Evolutionary conservation across 352 stramenopile species (phyloP).

Genomic region (Globisporangium mamillatum): DNA sequence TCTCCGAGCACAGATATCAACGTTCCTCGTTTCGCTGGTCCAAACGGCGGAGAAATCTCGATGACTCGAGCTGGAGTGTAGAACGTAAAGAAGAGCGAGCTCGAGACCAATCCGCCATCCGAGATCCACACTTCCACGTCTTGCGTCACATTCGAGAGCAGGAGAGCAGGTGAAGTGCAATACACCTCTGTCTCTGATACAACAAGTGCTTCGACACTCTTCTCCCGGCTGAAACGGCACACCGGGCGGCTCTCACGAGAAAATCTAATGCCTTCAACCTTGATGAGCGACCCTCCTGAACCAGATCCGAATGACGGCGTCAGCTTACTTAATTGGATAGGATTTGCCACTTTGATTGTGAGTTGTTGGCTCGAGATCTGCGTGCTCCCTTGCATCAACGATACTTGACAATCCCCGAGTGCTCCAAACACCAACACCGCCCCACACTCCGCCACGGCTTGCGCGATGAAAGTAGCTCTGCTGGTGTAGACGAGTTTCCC

Average conservation of each 20-base stretch:
- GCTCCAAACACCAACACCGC: slow-evolving; percentile 1
- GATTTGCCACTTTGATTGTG: slow-evolving; percentile 12
- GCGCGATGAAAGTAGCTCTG: slow-evolving; percentile 15
- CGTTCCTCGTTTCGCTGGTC: slow-evolving; percentile 31
- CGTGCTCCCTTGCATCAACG: slow-evolving; percentile 21
- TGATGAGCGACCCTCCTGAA: slow-evolving; percentile 30
- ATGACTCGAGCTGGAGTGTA: slow-evolving; percentile 19
- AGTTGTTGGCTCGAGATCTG: slow-evolving; percentile 29
- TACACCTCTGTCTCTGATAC: slow-evolving; percentile 21
- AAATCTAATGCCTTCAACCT: slow-evolving; percentile 33
- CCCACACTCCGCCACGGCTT: slow-evolving; percentile 27
- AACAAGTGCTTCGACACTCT: slow-evolving; percentile 17
- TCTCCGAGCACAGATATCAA: slow-evolving; percentile 20
- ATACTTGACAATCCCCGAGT: slow-evolving; percentile 22
- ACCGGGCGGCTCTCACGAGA: slow-evolving; percentile 11
- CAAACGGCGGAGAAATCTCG: slow-evolving; percentile 24
- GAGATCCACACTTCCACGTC: slow-evolving; percentile 35
- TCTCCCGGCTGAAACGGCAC: slow-evolving; percentile 34
- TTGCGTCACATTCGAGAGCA: slow-evolving; percentile 1
- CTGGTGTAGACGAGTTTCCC: slow-evolving; percentile 4
- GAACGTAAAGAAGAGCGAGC: slow-evolving; percentile 22
- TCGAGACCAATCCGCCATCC: slow-evolving; percentile 26
- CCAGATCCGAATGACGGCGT: slow-evolving; percentile 21
- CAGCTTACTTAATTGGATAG: slow-evolving; percentile 20
- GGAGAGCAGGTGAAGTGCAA: slow-evolving; percentile 26